Base-by-base conservation (phyloP, 805 yeast genomes). In the Ogataea philodendri region DNA sequence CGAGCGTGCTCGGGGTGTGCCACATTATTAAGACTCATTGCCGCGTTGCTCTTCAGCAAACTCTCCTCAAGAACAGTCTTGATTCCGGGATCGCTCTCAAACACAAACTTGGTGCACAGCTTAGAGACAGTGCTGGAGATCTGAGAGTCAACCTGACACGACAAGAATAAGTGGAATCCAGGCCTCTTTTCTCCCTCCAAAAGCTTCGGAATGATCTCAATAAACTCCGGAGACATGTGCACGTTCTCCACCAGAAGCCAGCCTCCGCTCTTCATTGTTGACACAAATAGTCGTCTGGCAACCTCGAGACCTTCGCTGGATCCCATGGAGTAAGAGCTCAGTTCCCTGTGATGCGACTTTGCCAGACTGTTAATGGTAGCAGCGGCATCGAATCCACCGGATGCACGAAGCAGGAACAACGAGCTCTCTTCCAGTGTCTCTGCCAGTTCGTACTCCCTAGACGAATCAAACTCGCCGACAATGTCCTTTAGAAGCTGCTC, bases 161-260 rank as follows among this genome's bases (percentile, higher is more conserved):
- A 84, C 54, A 86, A 61, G 43, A 87, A 76, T 19, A 89, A 38
- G 32, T 74, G 71, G 58, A 81, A 79, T 1, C 54, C 54, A 0
- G 52, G 32, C 4, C 62, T 54, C 1, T 42, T 38, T 1, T 63
- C 30, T 3, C 54, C 46, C 19, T 62, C 67, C 28, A 78, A 54
- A n/a, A 55, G 52, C 46, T 70, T 74, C 32, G 69, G 79, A 13
- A 84, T 57, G 7, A 63, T 51, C 9, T 69, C 73, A 17, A 84
- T 60, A 87, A 95, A 82, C 3, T 53, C 56, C 1, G 72, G 62
- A 0, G 93, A 76, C 69, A 83, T 71, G 41, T 90, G 96, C 9
- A 85, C 64, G 51, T 89, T 89, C 53, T 90, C 95, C 19, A 90
- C 57, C 18, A 89, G 49, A 0, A 90, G 57, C 96, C 96, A 87